phyloP scores from a whole-genome alignment of 371 early-diverging fungal species.

The Mucor saturninus region DNA sequence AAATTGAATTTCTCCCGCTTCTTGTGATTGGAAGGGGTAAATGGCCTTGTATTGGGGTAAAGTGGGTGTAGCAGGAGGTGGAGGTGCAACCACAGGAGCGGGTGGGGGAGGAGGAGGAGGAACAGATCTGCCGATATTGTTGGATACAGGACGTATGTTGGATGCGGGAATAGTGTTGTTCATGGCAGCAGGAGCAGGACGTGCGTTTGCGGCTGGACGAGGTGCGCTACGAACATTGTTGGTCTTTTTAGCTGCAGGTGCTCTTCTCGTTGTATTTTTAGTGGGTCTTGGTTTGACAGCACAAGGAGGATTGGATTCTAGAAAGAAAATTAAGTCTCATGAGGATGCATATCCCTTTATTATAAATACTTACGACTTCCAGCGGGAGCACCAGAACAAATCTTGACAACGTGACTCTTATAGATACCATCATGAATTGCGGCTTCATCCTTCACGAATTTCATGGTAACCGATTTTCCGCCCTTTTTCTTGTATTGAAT shows the following conservation, averaged over 20 bases:
- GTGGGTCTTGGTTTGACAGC: slow-evolving; percentile 51
- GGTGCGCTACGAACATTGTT: slow-evolving; percentile 15
- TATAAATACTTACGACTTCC: slow-evolving; percentile 49
- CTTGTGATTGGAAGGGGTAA: slow-evolving; percentile 73
- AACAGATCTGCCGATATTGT: neutral
- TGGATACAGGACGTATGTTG: neutral
- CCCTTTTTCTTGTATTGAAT: slow-evolving; percentile 82
- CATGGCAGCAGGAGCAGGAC: neutral
- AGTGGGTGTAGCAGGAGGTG: slow-evolving; percentile 62
- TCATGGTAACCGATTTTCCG: slow-evolving; percentile 73
- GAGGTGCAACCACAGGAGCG: slow-evolving; percentile 46
- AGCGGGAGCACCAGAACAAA: slow-evolving; percentile 73
- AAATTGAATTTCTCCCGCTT: slow-evolving; percentile 72
- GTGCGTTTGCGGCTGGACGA: neutral
- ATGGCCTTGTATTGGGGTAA: slow-evolving; percentile 74
- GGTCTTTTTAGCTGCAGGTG: slow-evolving; percentile 59
- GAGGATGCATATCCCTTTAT: neutral
- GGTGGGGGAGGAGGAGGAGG: slow-evolving; percentile 13
- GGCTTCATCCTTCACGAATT: slow-evolving; percentile 79
- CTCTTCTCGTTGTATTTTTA: slow-evolving; percentile 25
- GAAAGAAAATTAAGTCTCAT: neutral
- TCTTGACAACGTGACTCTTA: slow-evolving; percentile 78
- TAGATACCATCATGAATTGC: slow-evolving; percentile 63
- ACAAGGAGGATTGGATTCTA: slow-evolving; percentile 66
- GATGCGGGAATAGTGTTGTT: neutral